A percentile compares a stretch with the other conserved stretches of the same genome.
These are phyloP conservation scores for Lizonia empirigonia DNA, from an alignment of 2,329 filamentous ascomycete genomes.

Conservation along the genomic window DNA sequence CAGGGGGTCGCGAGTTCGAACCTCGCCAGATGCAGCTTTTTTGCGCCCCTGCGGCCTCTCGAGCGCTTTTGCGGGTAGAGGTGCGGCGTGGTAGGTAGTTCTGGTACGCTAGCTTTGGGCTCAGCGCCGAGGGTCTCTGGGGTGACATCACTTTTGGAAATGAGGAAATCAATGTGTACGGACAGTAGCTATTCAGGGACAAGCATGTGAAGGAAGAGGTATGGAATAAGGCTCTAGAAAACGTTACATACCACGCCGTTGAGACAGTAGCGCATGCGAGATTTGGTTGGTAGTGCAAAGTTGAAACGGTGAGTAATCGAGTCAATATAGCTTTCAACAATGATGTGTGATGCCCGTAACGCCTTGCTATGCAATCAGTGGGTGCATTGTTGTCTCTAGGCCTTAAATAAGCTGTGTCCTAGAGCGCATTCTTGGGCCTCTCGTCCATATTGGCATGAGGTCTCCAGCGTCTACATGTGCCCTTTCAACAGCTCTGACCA, in stretches of 20 bases:
- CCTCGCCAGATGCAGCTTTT: conserved; percentile 17
- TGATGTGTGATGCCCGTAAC: conserved; percentile 2
- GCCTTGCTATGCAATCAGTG: conserved; percentile 10
- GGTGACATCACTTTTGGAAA: not conserved
- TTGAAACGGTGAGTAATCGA: too few relatives aligned
- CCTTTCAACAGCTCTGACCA: not conserved
- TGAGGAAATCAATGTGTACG: too few relatives aligned
- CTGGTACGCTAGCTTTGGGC: not conserved
- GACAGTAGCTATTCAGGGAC: too few relatives aligned
- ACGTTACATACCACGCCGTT: not conserved
- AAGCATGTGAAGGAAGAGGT: too few relatives aligned
- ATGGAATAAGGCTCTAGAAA: too few relatives aligned
- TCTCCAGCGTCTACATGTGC: not conserved
- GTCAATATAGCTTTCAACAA: not conserved
- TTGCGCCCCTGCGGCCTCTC: not conserved
- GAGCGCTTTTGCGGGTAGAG: too few relatives aligned
- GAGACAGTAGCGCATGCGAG: too few relatives aligned
- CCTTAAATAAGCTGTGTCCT: not conserved
- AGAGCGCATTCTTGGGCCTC: not conserved
- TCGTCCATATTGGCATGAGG: not conserved
- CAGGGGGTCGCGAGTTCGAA: conserved; percentile 44
- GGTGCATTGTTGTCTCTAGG: not conserved
- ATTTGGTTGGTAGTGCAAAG: too few relatives aligned
- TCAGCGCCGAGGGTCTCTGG: too few relatives aligned
- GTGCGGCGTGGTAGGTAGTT: not conserved